phyloP scores from a whole-genome alignment of 1,139 yeast species.

The Geotrichum restrictum region DNA sequence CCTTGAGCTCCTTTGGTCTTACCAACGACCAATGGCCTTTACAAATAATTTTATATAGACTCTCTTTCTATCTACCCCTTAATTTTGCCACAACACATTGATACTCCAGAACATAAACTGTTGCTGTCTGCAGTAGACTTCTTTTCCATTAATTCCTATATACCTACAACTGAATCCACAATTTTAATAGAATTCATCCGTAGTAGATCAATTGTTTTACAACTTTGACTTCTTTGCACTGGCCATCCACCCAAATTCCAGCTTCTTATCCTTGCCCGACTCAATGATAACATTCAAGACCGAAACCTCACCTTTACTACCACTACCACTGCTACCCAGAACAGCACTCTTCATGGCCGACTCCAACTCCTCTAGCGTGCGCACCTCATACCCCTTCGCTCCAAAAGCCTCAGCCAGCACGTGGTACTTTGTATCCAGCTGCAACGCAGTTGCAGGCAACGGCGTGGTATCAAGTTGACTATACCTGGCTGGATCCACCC shows the following conservation, averaged over 20 bases:
- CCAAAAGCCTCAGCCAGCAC: slow-evolving; percentile 53
- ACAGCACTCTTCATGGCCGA: slow-evolving; percentile 44
- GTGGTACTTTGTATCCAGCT: slow-evolving; percentile 54
- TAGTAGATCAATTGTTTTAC: background rate
- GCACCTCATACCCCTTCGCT: slow-evolving; percentile 49
- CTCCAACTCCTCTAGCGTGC: slow-evolving; percentile 42
- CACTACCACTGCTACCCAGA: slow-evolving; percentile 33
- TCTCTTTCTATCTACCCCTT: too few species aligned
- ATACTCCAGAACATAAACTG: too few species aligned
- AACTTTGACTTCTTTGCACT: slow-evolving; percentile 37
- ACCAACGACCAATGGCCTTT: too few species aligned
- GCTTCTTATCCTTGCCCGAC: slow-evolving; percentile 50
- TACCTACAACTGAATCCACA: too few species aligned
- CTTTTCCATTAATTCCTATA: too few species aligned
- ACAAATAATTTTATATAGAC: too few species aligned
- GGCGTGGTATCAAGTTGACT: slow-evolving; percentile 29
- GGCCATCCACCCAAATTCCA: slow-evolving; percentile 64
- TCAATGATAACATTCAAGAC: slow-evolving; percentile 57
- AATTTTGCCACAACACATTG: too few species aligned
- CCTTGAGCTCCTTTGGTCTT: too few species aligned
- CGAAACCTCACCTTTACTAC: too few species aligned
- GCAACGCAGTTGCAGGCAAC: slow-evolving; percentile 56
- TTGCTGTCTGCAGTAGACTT: too few species aligned
- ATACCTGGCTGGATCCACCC: slow-evolving; percentile 43
- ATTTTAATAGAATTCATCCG: too few species aligned